Base-by-base conservation (phyloP, 2,329 filamentous ascomycete genomes). In the Fonsecaea pugnacius region DNA sequence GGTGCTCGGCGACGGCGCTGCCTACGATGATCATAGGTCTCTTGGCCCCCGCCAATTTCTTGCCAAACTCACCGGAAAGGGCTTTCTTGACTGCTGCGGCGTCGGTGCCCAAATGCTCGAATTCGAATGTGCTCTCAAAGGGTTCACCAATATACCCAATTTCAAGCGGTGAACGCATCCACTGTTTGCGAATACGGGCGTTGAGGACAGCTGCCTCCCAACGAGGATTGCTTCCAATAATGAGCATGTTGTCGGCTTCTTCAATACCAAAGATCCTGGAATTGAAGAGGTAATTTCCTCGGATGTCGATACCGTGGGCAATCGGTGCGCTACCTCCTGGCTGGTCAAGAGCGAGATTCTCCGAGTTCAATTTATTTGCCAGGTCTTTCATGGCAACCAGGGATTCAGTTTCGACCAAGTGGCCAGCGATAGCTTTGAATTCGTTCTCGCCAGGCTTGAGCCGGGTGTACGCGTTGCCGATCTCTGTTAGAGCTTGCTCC, bases 351-450 rank as follows among this genome's bases (percentile, higher is more conserved):
- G 92, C 91, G 66, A 99, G 84, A 78, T 98, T 99, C 72, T 99
- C 95, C 2, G 95, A 98, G 67, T 92, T 92, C 68, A 99, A 90
- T 80, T 89, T 94, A 85, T 99, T 99, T 73, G 92, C 92, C 70
- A 99, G 84, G 74, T 99, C 95, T 84, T 99, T 99, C 83, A 96
- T 91, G 61, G 94, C 94, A 67, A 98, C 94, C 70, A 99, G 84
- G 21, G 93, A 91, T 81, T 99, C 95, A 7, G 92, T 90, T 77
- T 99, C 95, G 56, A 91, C 89, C 55, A 99, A 85, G 73, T 94
- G 91, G 73, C 95, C 95, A 71, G 94, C 91, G 75, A 99, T 87
- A 36, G 89, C 90, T 85, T 98, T 98, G 84, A 99, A 95, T 78
- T 99, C 95, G 75, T 99, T 92, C 64, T 87, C 91, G 81, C 92